Base-by-base conservation (phyloP, 805 yeast species). In the Kurtzmaniella cleridarum region DNA sequence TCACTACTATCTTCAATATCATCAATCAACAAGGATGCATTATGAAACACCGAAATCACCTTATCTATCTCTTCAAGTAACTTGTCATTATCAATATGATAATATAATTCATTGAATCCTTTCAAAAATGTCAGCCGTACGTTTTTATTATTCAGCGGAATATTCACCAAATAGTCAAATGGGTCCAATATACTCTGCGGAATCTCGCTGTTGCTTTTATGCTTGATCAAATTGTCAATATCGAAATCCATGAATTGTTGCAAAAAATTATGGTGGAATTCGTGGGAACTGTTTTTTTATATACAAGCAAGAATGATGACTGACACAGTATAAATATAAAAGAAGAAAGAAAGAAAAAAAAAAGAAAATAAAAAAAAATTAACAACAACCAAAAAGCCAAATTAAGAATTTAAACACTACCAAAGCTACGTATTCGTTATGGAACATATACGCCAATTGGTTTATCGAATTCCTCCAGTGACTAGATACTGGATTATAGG, bases 1-100 rank as follows among this genome's bases (percentile, higher is more conserved):
- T 60, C 62, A 0, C 95, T 83, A 30, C 61, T 67, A 56, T 90
- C 98, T 54, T 90, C 98, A 20, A 90, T 84, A 52, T 90, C 98
- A 58, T 90, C 98, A 30, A 90, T 77, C 9, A 63, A 51, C 20
- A 64, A 52, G 3, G 65, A 59, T 9, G 64, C 54, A 26, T 61
- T 61, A 40, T 65, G 71, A 38, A 65, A 59, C 3, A 57, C 57
- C 7, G 60, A 54, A 15, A 64, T 57, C 4, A 63, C 49, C 18
- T 51, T 57, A 27, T 56, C 59, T 20, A 65, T 59, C 20, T 45
- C 51, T 7, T 39, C 43, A 16, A 64, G 44, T 15, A 63, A 34
- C 16, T 41, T 35, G 3, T 42, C 40, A 36, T 57, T 46, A 7
- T 48, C 46, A 32, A 65, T 62, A 24, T 55, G 50, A 44, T 56